Evolutionary conservation across 148 eudicot genomes (phyloP).

Genomic region (Rhododendron molle): DNA sequence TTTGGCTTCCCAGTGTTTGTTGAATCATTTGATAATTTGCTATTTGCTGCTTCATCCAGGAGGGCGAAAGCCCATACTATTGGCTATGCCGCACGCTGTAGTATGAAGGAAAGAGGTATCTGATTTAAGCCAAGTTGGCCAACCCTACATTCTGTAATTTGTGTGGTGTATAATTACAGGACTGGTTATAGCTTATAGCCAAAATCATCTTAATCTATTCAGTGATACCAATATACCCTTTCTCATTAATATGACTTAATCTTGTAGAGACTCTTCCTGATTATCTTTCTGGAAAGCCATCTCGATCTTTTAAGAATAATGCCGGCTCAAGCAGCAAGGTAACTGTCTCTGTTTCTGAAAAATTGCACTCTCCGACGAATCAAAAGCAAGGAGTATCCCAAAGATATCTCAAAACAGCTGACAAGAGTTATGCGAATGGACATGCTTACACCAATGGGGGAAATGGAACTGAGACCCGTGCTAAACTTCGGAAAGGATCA

Average conservation of each 20-base stretch:
- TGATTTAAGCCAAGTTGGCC: neutral
- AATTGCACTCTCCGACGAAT: slow-evolving; percentile 16
- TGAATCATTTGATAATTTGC: slow-evolving; percentile 5
- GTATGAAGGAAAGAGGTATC: slow-evolving; percentile 46
- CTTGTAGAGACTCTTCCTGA: slow-evolving; percentile 54
- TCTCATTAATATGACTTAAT: slow-evolving; percentile 1
- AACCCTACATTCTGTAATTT: neutral
- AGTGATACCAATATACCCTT: neutral
- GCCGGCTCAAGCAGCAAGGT: slow-evolving; percentile 18
- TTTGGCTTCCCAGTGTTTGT: neutral
- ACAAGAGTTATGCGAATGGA: slow-evolving; percentile 32
- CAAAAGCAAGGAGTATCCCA: slow-evolving; percentile 19
- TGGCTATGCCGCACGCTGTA: slow-evolving; percentile 75
- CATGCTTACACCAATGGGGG: slow-evolving; percentile 21
- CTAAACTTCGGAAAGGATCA: slow-evolving; percentile 24
- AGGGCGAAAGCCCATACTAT: slow-evolving; percentile 57
- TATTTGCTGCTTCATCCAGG: slow-evolving; percentile 38
- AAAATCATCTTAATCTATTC: neutral
- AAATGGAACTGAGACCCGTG: slow-evolving; percentile 11
- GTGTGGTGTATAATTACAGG: neutral
- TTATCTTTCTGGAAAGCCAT: slow-evolving; percentile 24
- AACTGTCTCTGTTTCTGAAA: slow-evolving; percentile 18
- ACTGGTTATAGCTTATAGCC: neutral
- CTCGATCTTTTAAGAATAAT: slow-evolving; percentile 31
- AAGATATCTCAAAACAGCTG: slow-evolving; percentile 17